Evolutionary conservation across 164 flowering plant species (phyloP), one percentile per base, ranked within the genome.

Genomic region (Pachysandra terminalis): DNA sequence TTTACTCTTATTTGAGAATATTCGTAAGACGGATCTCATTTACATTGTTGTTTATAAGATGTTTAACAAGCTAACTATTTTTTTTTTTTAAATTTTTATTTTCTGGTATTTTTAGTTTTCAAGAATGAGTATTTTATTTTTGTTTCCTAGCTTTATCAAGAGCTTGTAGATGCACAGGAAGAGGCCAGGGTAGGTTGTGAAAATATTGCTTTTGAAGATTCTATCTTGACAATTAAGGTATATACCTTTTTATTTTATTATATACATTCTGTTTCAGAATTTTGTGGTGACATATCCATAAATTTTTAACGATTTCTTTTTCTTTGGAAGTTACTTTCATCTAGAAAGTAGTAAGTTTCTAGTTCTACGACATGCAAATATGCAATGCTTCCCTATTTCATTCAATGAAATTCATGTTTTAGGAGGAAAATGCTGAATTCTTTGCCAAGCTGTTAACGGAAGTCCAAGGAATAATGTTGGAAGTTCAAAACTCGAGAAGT

Each of bases 161-260:
- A 88, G 71, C 85, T 84, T 59, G 66, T 69, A 32, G 73, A 64
- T 77, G 89, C 96, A 70, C 71, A 60, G 24, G 80, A 83, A 68
- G 89, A 85, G 73, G 83, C 80, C 16, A 78, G 74, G 73, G 35
- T 78, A 57, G 86, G 85, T 76, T 57, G 48, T 66, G 82, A 80
- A 64, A 77, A 69, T 58, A 82, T 82, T 65, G 27, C 65, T 56
- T 67, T 56, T 23, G 58, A 32, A 48, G 75, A 71, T 63, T 71
- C 73, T 68, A 8, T 60, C 37, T 65, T 57, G 59, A 52, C 16
- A 61, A 19, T 25, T 62, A 65, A 75, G 74, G 76, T 78, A 71
- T 64, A 57, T 54, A 26, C 59, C 48, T 41, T 68, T n/a, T 52
- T 40, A 53, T 13, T 40, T 59, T 23, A 14, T 14, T 25, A 15